Conservation (phyloP, 495 filamentous ascomycete genomes). For the Neurospora tetrasperma region DNA sequence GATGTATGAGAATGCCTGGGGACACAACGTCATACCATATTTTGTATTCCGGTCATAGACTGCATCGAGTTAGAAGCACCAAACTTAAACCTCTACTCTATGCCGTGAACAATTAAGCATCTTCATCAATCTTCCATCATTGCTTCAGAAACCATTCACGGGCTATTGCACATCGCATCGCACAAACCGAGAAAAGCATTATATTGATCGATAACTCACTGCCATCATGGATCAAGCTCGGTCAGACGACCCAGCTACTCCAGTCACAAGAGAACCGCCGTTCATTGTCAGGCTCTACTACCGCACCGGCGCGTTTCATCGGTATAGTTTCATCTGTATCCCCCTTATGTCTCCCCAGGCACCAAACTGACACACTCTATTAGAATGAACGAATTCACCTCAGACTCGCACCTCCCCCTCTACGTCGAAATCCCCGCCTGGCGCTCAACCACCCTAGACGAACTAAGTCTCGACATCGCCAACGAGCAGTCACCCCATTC, state of each 20-base stretch:
- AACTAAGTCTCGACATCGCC: slow-evolving; percentile 60
- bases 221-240: not conserved
- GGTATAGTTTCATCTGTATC: slow-evolving; percentile 30
- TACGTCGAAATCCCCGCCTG: slow-evolving; percentile 84
- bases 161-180: not conserved
- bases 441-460: slow-evolving; percentile 69
- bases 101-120: not conserved
- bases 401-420: slow-evolving; percentile 44
- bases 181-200: not conserved
- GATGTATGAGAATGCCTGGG: not conserved
- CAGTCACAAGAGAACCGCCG: slow-evolving; percentile 42
- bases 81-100: not conserved
- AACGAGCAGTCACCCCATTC: slow-evolving; percentile 10
- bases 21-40: not conserved
- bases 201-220: not conserved
- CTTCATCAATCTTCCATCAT: not conserved
- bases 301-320: slow-evolving; percentile 59
- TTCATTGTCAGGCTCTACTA: slow-evolving; percentile 92
- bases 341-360: slow-evolving; percentile 1
- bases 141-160: not conserved
- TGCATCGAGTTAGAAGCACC: not conserved
- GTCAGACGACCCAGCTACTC: not conserved
- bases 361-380: not conserved
- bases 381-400: slow-evolving; percentile 57
- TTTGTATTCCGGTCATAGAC: not conserved